Base-by-base conservation (phyloP, 1,284 basidiomycete genomes). In the Rhodotorula mucilaginosa region DNA sequence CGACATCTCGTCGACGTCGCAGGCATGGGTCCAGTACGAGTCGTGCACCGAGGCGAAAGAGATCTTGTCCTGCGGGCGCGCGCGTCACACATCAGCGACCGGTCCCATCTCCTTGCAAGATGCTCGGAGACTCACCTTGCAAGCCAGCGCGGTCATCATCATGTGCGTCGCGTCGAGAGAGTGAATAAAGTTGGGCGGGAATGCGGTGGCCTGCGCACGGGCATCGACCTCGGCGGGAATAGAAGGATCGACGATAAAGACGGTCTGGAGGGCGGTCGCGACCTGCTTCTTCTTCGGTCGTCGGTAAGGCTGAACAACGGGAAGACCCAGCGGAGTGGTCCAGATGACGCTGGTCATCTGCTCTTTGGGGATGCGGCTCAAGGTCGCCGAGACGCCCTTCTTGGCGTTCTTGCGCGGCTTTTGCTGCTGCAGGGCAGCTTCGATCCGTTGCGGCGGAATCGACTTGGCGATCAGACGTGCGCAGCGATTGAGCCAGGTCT, bases 161-260 rank as follows among this genome's bases (percentile, higher is more conserved):
- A 99, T 98, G 83, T 99, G 97, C 1, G 96, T 97, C 5, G 97
- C 97, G 81, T 99, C 97, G 62, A 99, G 85, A 78, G 91, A 93
- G 82, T 99, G 97, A 70, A 99, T 93, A 80, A 96, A 99, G 84
- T 99, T 99, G 54, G 96, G 97, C 18, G 96, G 96, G 88, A 99
- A 99, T 3, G 96, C 97, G 3, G 92, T 89, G 0, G 94, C 90
- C 81, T 99, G 96, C 81, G 97, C 97, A 72, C 84, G 79, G 0
- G 92, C 83, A 77, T 93, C 91, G 52, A 98, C 95, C 81, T 91
- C 87, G 48, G 89, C 84, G 19, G 89, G 88, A 0, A 86, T 82
- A 75, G 90, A 88, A 0, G 95, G 94, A 81, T 98, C 95, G 65
- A 89, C 88, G 78, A 99, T 95, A 81, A 87, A 97, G n/a, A 99